These are phyloP conservation scores for Phylloporus sp. DNA, from an alignment of 768 basidiomycete species.

Conservation along the genomic window DNA sequence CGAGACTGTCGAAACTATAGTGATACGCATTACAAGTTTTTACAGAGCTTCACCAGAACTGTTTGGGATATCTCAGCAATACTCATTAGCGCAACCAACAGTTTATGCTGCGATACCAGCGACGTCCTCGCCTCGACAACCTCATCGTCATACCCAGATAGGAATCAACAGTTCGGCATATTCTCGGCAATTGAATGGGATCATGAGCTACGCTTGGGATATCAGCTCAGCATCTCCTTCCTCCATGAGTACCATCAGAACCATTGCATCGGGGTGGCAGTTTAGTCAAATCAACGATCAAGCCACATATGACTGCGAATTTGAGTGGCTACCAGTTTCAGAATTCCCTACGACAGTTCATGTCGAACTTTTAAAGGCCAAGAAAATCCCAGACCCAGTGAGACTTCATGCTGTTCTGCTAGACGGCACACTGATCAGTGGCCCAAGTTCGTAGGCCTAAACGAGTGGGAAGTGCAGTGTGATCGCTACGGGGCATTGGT, in stretches of 20 bases:
- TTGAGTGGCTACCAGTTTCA: slow-evolving; percentile 64
- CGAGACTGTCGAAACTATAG: background rate
- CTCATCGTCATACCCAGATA: too few species aligned
- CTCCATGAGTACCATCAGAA: slow-evolving; percentile 21
- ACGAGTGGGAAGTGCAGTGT: slow-evolving; percentile 94
- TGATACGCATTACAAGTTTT: background rate
- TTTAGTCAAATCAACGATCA: slow-evolving; percentile 64
- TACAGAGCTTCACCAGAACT: background rate
- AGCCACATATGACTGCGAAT: slow-evolving; percentile 49
- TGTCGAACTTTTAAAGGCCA: slow-evolving; percentile 71
- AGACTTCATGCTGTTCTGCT: slow-evolving; percentile 22
- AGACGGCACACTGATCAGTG: slow-evolving; percentile 6
- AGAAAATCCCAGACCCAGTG: slow-evolving; percentile 82
- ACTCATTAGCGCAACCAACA: too few species aligned
- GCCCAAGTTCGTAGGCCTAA: slow-evolving; percentile 63
- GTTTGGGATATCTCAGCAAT: too few species aligned
- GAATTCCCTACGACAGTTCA: slow-evolving; percentile 84
- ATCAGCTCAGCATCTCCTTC: background rate
- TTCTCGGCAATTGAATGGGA: background rate
- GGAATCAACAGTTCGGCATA: too few species aligned
- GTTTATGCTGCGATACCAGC: too few species aligned
- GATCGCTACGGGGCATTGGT: slow-evolving; percentile 18
- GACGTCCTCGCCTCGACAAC: too few species aligned
- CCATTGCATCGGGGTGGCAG: slow-evolving; percentile 49
- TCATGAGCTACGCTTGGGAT: background rate